Conservation (phyloP, 257 asterid species). For the Eucommia ulmoides region DNA sequence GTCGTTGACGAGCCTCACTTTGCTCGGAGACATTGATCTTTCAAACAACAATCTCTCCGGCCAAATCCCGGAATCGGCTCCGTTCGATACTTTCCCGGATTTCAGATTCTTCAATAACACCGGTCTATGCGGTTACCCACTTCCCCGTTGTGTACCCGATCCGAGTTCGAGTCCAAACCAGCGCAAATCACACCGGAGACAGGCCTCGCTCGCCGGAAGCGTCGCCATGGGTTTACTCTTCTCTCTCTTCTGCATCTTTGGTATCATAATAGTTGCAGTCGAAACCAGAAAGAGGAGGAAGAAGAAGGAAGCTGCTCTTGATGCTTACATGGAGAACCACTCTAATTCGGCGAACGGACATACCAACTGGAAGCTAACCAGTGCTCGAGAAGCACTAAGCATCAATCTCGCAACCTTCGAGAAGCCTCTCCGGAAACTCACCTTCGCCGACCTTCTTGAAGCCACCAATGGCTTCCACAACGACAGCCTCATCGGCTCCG, state of each 20-base stretch:
- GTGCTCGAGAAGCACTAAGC: not conserved
- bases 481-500: not conserved
- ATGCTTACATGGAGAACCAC: not conserved
- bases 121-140: not conserved
- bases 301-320: not conserved
- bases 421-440: not conserved
- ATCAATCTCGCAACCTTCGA: not conserved
- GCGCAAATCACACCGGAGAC: not conserved
- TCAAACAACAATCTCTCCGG: not conserved
- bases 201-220: not conserved
- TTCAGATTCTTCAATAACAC: not conserved
- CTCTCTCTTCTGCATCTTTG: slow-evolving; percentile 1
- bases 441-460: not conserved
- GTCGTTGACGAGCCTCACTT: not conserved
- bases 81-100: not conserved
- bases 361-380: not conserved
- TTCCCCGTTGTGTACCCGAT: not conserved
- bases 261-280: not conserved
- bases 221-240: slow-evolving; percentile 1
- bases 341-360: not conserved
- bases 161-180: not conserved
- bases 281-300: not conserved
- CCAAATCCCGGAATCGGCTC: not conserved
- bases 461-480: slow-evolving; percentile 4
- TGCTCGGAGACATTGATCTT: not conserved